Percentiles rank a stretch among this genome's conserved stretches.
phyloP scores from a whole-genome alignment of 1,139 yeast species.

The Debaryomycetaceae sp. region DNA sequence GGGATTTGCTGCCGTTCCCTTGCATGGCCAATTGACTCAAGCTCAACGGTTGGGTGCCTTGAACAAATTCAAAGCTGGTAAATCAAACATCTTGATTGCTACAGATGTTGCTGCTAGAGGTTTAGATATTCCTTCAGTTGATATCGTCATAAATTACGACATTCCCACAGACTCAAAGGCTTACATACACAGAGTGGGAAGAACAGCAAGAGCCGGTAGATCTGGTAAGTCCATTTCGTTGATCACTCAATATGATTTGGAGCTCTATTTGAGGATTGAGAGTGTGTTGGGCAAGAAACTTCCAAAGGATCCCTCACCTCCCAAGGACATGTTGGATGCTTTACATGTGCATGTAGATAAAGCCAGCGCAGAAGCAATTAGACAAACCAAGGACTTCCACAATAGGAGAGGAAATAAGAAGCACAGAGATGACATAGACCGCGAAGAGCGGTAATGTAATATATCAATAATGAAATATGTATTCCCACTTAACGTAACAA shows the following conservation, averaged over 20 bases:
- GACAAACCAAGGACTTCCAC: constrained; percentile 76
- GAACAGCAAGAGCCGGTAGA: constrained; percentile 98
- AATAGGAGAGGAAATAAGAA: constrained; percentile 36
- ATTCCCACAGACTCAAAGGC: constrained; percentile 98
- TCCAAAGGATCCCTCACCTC: constrained; percentile 74
- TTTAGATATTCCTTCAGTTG: constrained; percentile 92
- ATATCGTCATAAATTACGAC: constrained; percentile 87
- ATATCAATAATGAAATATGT: neutral
- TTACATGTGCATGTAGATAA: constrained; percentile 86
- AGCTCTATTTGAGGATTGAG: constrained; percentile 82
- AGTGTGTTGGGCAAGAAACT: constrained; percentile 76
- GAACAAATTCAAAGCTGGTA: constrained; percentile 87
- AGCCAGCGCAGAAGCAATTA: constrained; percentile 86
- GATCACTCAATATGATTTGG: constrained; percentile 93
- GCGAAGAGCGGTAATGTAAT: constrained; percentile 37
- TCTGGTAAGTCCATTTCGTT: constrained; percentile 89
- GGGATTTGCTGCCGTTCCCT: constrained; percentile 87
- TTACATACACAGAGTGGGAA: constrained; percentile 94
- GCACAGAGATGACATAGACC: constrained; percentile 43
- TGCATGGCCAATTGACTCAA: constrained; percentile 92
- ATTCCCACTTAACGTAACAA: neutral
- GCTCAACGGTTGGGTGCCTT: constrained; percentile 90
- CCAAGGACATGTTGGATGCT: constrained; percentile 72
- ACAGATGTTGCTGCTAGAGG: constrained; percentile 78
- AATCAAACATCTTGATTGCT: constrained; percentile 79